A percentile compares a stretch with the other conserved stretches of the same genome.
Conservation (phyloP, 2,329 filamentous ascomycete genomes). For the Alternaria brassicicola region DNA sequence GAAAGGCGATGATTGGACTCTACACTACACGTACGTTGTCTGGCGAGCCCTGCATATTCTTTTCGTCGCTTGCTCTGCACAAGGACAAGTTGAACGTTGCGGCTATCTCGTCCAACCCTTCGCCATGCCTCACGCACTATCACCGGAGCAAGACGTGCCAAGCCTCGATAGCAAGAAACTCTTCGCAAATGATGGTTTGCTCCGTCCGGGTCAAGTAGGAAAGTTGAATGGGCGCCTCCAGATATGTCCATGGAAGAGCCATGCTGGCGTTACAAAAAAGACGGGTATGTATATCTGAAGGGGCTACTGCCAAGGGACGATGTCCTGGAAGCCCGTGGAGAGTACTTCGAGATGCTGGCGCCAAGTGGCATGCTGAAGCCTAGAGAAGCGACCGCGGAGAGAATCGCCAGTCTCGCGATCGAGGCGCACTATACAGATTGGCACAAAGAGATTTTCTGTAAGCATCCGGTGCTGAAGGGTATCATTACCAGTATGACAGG, state of each 20-base stretch:
- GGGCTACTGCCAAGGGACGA: constrained; percentile 60
- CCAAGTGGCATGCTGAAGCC: constrained; percentile 62
- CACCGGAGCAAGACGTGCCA: constrained; percentile 27
- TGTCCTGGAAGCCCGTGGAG: constrained; percentile 58
- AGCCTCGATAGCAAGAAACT: constrained; percentile 42
- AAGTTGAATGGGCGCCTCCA: constrained; percentile 51
- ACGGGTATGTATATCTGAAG: constrained; percentile 64
- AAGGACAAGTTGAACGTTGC: not conserved
- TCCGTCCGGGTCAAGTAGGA: constrained; percentile 54
- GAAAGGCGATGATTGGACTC: not conserved
- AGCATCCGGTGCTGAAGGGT: constrained; percentile 57
- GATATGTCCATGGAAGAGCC: constrained; percentile 57
- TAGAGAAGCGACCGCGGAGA: constrained; percentile 49
- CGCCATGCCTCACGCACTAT: constrained; percentile 45
- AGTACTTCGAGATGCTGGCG: constrained; percentile 61
- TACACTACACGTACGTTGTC: not conserved
- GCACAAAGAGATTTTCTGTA: constrained; percentile 61
- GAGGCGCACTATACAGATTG: constrained; percentile 56
- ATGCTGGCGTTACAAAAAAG: constrained; percentile 53
- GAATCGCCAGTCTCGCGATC: constrained; percentile 59
- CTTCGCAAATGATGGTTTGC: constrained; percentile 55
- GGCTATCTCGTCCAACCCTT: not conserved
- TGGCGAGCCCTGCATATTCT: not conserved
- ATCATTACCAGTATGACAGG: constrained; percentile 61
- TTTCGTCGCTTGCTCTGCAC: not conserved